Evolutionary conservation across 176 grass and related monocot genomes (phyloP), one percentile per base, ranked within the genome.

Genomic region (Aegilops umbellulata): DNA sequence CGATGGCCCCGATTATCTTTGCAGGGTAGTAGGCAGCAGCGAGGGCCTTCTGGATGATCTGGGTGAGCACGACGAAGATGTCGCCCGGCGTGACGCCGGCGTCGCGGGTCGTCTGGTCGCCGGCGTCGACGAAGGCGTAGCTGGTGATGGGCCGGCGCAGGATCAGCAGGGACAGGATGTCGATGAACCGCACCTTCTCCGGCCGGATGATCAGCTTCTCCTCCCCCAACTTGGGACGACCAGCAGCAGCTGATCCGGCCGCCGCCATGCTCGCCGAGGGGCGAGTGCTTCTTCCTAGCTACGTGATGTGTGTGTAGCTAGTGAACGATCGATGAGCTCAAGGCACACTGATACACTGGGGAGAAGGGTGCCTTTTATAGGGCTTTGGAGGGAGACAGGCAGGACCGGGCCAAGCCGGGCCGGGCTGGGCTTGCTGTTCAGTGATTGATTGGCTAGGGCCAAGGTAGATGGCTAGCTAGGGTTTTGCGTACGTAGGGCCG

Each of bases 101-200:
- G 11, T 87, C 85, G 25, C 6, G 22, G 26, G 39, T 61, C 9
- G 64, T 88, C 29, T 60, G 15, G 44, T 82, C 79, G 69, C 79
- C 82, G 76, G 80, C 72, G 0, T 94, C 93, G 15, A 92, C 85
- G 20, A 83, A 92, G 30, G 1, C 17, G 65, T 88, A 92, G 78
- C 85, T 88, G 1, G 60, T 77, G 72, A 92, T 19, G 3, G 82
- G 79, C 24, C 87, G 77, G 2, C 93, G 83, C 5, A 92, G 55
- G 53, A 74, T 29, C 7, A 49, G 42, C 71, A 74, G 80, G 46
- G 90, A 92, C 71, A 92, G 78, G 67, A 94, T 60, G 82, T 92
- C 87, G 41, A 92, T 36, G 61, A 94, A 64, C 78, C 93, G 46
- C 55, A 73, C 69, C 79, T 90, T 92, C 90, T 94, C 87, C 31